Evolutionary conservation across 352 stramenopile species (phyloP).

Genomic region (Globisporangium viniferum): DNA sequence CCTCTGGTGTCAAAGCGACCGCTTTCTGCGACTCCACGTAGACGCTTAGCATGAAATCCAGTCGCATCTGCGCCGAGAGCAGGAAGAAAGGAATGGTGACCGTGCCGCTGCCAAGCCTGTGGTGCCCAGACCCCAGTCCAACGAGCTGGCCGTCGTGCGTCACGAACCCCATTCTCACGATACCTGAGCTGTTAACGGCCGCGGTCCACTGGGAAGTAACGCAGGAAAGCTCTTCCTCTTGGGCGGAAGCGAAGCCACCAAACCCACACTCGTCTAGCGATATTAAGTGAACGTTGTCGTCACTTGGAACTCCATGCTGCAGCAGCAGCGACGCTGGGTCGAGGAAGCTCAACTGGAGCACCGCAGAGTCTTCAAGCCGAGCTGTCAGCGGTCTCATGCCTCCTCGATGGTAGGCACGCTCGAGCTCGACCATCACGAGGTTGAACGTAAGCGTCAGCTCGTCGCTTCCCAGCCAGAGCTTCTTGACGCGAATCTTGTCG

Average conservation of each 20-base stretch:
- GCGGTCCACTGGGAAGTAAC: not conserved
- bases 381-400: not conserved
- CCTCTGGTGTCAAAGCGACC: not conserved
- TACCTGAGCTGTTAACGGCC: no score
- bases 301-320: not conserved
- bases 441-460: no score
- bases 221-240: not conserved
- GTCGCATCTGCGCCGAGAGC: not conserved
- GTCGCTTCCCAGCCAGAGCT: not conserved
- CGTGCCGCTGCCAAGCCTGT: not conserved
- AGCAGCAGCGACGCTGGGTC: not conserved
- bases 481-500: not conserved
- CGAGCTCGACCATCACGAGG: not conserved
- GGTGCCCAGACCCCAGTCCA: not conserved
- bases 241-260: not conserved
- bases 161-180: slow-evolving; percentile 6
- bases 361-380: not conserved
- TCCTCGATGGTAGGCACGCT: not conserved
- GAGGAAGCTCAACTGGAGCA: slow-evolving; percentile 4
- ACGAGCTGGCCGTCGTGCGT: not conserved
- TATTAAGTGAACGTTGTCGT: not conserved
- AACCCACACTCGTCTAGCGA: not conserved
- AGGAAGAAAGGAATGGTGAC: not conserved
- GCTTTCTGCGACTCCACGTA: not conserved
- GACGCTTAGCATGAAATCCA: not conserved